Conservation (phyloP, 2,329 filamentous ascomycete species). For the Epichloe festucae region DNA sequence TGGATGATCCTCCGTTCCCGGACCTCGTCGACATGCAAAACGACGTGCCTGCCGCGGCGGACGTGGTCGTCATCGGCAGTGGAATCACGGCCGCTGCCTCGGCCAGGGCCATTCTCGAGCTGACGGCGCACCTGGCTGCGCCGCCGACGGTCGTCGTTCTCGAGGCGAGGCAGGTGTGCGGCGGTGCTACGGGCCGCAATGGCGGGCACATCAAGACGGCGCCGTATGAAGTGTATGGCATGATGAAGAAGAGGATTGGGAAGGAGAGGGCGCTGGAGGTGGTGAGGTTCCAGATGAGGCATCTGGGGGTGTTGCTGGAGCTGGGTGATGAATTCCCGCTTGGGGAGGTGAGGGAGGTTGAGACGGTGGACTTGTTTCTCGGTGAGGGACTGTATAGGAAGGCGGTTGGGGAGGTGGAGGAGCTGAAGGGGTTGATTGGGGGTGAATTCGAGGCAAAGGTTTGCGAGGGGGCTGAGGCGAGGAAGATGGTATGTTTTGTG, state of each 20-base stretch:
- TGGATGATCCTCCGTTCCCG: conserved; percentile 27
- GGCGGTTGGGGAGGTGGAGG: conserved; percentile 19
- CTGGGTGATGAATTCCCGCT: conserved; percentile 23
- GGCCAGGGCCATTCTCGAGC: conserved; percentile 16
- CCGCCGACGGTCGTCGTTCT: conserved; percentile 27
- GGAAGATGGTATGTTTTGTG: conserved; percentile 12
- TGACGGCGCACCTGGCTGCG: conserved; percentile 7
- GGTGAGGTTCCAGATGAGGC: conserved; percentile 29
- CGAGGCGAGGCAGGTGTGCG: conserved; percentile 36
- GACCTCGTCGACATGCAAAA: conserved; percentile 22
- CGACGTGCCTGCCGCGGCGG: conserved; percentile 24
- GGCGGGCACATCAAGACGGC: conserved; percentile 37
- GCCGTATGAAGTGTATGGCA: conserved; percentile 28
- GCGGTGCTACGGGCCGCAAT: conserved; percentile 40
- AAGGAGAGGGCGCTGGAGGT: conserved; percentile 26
- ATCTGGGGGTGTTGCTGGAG: conserved; percentile 26
- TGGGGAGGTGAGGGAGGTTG: conserved; percentile 30
- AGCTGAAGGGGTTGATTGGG: conserved; percentile 24
- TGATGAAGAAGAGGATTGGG: conserved; percentile 18
- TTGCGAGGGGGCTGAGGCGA: conserved; percentile 23
- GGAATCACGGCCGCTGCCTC: conserved; percentile 35
- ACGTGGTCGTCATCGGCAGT: conserved; percentile 40
- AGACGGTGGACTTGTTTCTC: conserved; percentile 33
- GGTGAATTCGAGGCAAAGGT: conserved; percentile 22
- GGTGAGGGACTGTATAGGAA: conserved; percentile 22